phyloP scores from a whole-genome alignment of 345 rosid species.

The Populus deltoides region DNA sequence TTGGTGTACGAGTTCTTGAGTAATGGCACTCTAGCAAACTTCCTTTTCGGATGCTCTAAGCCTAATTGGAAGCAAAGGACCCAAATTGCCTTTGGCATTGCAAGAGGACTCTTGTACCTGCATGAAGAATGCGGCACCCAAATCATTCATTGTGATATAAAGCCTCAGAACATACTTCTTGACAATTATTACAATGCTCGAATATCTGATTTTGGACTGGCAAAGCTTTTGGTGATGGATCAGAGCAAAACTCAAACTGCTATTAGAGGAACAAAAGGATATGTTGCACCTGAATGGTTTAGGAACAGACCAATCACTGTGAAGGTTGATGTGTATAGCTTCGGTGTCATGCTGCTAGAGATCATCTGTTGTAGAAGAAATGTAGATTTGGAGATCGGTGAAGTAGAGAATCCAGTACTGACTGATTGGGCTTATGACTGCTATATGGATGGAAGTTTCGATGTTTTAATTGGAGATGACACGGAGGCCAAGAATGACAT shows the following conservation, averaged over 20 bases:
- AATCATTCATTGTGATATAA: slow-evolving; percentile 18
- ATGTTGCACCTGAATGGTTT: slow-evolving; percentile 16
- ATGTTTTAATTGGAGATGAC: neutral
- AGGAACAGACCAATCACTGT: neutral
- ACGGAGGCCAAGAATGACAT: neutral
- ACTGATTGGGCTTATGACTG: slow-evolving; percentile 22
- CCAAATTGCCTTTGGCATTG: neutral
- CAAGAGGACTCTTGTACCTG: slow-evolving; percentile 13
- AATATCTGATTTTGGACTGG: slow-evolving; percentile 21
- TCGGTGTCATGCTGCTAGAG: slow-evolving; percentile 13
- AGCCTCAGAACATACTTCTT: slow-evolving; percentile 20
- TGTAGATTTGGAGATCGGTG: neutral
- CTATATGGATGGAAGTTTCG: neutral
- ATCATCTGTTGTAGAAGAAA: slow-evolving; percentile 12
- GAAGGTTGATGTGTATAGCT: slow-evolving; percentile 18
- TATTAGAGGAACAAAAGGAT: slow-evolving; percentile 18
- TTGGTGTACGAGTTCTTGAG: slow-evolving; percentile 35
- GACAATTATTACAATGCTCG: neutral
- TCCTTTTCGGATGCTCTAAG: slow-evolving; percentile 10
- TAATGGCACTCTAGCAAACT: slow-evolving; percentile 21
- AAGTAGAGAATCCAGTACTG: neutral
- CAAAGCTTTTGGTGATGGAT: slow-evolving; percentile 6
- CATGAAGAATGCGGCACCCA: slow-evolving; percentile 15
- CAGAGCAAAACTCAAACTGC: neutral
- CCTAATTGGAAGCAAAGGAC: slow-evolving; percentile 23